Percentiles rank a stretch among this genome's conserved stretches.
Evolutionary conservation across 305 asterid species (phyloP).

Genomic region (Galium porrigens): DNA sequence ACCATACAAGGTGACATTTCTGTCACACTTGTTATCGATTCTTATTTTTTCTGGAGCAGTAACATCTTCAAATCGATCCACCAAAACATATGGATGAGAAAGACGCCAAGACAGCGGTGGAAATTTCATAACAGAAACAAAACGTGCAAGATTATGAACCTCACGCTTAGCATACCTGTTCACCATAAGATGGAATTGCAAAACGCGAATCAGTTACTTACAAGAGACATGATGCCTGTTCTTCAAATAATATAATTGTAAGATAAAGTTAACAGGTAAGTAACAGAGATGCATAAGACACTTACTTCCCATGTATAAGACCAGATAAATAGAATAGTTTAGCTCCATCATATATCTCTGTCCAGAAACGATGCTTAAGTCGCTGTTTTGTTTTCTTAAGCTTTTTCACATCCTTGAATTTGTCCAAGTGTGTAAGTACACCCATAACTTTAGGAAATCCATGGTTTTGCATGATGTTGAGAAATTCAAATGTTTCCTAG

Average conservation of each 20-base stretch:
- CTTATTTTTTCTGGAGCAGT: conserved; percentile 75
- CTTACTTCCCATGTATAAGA: conserved; percentile 92
- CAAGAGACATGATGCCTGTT: background rate
- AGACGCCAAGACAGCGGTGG: conserved; percentile 86
- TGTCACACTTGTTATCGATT: conserved; percentile 63
- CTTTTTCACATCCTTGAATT: conserved; percentile 89
- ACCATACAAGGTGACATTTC: conserved; percentile 69
- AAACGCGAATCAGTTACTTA: background rate
- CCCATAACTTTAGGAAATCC: conserved; percentile 99
- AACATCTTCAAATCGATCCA: conserved; percentile 86
- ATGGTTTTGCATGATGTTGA: conserved; percentile 86
- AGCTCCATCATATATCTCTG: conserved; percentile 94
- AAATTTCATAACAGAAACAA: conserved; percentile 88
- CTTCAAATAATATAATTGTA: background rate
- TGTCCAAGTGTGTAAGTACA: conserved; percentile 90
- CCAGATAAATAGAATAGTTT: conserved; percentile 89
- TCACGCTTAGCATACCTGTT: conserved; percentile 82
- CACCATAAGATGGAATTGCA: conserved; percentile 15
- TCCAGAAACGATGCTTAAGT: conserved; percentile 98
- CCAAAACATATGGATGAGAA: conserved; percentile 86
- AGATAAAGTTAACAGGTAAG: background rate
- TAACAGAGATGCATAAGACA: background rate
- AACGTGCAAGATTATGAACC: conserved; percentile 91
- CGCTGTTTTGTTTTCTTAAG: conserved; percentile 82
- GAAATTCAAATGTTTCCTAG: conserved; percentile 94